Conservation (phyloP, 1,139 yeast species). For the Candida dubliniensis region DNA sequence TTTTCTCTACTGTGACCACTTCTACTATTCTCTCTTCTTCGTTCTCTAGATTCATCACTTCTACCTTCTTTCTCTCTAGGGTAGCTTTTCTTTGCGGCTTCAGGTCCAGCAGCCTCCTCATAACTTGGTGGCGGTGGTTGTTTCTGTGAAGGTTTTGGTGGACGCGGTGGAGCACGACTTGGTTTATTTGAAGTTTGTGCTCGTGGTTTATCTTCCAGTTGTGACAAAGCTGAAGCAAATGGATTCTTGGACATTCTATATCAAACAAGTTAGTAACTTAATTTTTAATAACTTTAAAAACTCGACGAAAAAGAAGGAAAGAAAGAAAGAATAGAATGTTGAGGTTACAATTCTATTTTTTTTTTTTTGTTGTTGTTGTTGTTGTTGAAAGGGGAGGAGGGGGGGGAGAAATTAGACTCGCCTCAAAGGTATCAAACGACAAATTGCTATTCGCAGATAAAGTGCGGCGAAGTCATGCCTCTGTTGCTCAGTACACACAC, state of each 20-base stretch:
- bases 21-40: constrained; percentile 3
- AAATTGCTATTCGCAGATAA: neutral
- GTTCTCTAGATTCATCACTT: constrained; percentile 2
- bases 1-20: constrained; percentile 2
- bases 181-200: constrained; percentile 14
- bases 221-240: constrained; percentile 47
- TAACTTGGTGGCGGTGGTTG: constrained; percentile 53
- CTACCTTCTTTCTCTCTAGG: constrained; percentile 49
- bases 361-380: constrained; percentile 1
- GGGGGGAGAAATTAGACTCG: neutral
- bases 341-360: neutral
- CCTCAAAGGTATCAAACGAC: neutral
- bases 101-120: constrained; percentile 66
- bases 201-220: constrained; percentile 3
- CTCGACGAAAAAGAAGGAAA: neutral
- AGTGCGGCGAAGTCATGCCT: too few species aligned
- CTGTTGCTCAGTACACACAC: too few species aligned
- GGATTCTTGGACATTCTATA: constrained; percentile 51
- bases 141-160: constrained; percentile 32
- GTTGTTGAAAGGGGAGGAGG: neutral
- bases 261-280: constrained; percentile 1
- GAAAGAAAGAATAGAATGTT: constrained; percentile 1
- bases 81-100: constrained; percentile 41
- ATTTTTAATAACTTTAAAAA: neutral
- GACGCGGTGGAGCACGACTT: constrained; percentile 30